A percentile compares a stretch with the other conserved stretches of the same genome.
phyloP scores from a whole-genome alignment of 768 basidiomycete species.

The Trametes cubensis region DNA sequence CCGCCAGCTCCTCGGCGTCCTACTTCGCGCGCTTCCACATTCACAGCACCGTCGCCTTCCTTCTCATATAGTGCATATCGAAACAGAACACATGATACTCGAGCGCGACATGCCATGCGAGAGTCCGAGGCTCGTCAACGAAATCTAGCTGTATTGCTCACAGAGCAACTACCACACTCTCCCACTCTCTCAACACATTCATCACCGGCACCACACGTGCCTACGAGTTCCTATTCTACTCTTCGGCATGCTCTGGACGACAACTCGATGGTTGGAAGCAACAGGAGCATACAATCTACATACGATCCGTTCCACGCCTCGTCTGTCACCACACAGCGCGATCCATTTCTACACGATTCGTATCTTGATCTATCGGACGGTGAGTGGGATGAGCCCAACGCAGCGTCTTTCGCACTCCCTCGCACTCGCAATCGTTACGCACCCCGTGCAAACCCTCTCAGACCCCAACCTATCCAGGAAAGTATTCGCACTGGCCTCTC shows the following conservation, averaged over 20 bases:
- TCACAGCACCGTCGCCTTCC: background rate
- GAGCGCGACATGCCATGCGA: slow-evolving; percentile 5
- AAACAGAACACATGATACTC: background rate
- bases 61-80: background rate
- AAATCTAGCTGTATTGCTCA: slow-evolving; percentile 8
- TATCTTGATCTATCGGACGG: too few relatives aligned
- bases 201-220: background rate
- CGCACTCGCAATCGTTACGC: too few relatives aligned
- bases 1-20: too few relatives aligned
- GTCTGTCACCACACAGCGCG: too few relatives aligned
- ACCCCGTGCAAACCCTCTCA: too few relatives aligned
- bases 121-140: slow-evolving; percentile 15
- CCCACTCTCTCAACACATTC: background rate
- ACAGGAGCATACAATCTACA: background rate
- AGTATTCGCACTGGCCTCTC: too few relatives aligned
- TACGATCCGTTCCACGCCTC: background rate
- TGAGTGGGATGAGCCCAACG: too few relatives aligned
- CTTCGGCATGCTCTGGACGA: slow-evolving; percentile 21
- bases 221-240: slow-evolving; percentile 17
- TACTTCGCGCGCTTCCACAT: background rate
- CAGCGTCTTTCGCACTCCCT: too few relatives aligned
- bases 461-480: too few relatives aligned
- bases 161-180: slow-evolving; percentile 1
- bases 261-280: background rate
- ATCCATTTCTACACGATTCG: too few relatives aligned